Evolutionary conservation across 257 asterid species (phyloP).

Genomic region (Penstemon eatonii): DNA sequence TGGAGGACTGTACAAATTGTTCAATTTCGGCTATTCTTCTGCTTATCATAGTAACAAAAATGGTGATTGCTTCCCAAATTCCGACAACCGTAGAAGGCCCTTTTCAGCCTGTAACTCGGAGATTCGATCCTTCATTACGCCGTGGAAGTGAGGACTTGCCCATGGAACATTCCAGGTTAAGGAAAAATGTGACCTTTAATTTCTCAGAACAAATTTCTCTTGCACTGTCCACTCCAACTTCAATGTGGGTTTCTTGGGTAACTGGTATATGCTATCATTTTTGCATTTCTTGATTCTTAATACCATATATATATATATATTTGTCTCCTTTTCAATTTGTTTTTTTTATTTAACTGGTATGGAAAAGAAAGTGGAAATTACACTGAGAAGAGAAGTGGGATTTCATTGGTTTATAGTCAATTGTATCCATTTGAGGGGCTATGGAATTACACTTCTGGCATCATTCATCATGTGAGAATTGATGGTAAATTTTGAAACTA

Average conservation of each 20-base stretch:
- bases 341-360: constrained; percentile 42
- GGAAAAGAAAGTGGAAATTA: constrained; percentile 64
- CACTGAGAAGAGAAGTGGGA: constrained; percentile 46
- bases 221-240: constrained; percentile 61
- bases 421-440: constrained; percentile 81
- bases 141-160: constrained; percentile 80
- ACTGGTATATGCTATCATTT: constrained; percentile 46
- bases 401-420: constrained; percentile 66
- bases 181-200: constrained; percentile 51
- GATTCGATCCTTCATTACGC: constrained; percentile 61
- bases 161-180: constrained; percentile 68
- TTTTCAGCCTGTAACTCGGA: constrained; percentile 57
- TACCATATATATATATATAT: background rate
- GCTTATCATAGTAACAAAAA: too few species aligned
- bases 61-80: constrained; percentile 11
- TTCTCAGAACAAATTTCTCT: constrained; percentile 79
- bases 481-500: constrained; percentile 50
- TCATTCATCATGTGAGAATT: constrained; percentile 76
- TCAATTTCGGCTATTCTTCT: too few species aligned
- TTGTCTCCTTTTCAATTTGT: background rate
- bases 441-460: constrained; percentile 80
- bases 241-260: constrained; percentile 87
- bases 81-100: constrained; percentile 85
- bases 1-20: too few species aligned
- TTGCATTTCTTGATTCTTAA: background rate